Conservation (phyloP, 1,284 basidiomycete genomes). For the Boletus sp. region DNA sequence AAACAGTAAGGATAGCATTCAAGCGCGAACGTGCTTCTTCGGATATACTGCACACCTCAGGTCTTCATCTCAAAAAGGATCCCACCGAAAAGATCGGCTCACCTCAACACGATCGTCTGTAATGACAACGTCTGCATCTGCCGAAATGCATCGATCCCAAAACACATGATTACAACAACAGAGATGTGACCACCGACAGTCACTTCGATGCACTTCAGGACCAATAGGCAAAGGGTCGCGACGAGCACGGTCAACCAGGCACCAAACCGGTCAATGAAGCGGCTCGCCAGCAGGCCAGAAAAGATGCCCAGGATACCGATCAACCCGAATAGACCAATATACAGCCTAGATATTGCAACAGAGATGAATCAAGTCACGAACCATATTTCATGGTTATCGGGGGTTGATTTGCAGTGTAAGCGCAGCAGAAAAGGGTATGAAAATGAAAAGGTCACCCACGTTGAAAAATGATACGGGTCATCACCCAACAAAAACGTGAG, state of each 20-base stretch:
- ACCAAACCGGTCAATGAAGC: constrained; percentile 55
- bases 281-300: constrained; percentile 57
- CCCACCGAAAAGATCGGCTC: not conserved
- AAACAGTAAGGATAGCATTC: constrained; percentile 60
- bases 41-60: constrained; percentile 42
- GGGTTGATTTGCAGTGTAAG: not conserved
- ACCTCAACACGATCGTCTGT: constrained; percentile 40
- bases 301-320: constrained; percentile 65
- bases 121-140: constrained; percentile 42
- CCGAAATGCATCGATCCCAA: constrained; percentile 44
- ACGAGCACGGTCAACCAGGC: constrained; percentile 63
- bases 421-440: not conserved
- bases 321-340: constrained; percentile 68
- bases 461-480: constrained; percentile 61
- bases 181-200: constrained; percentile 58
- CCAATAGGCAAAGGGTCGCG: constrained; percentile 40
- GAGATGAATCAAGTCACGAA: not conserved
- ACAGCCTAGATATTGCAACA: constrained; percentile 38
- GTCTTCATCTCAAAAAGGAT: not conserved
- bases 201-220: constrained; percentile 49
- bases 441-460: constrained; percentile 37
- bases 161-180: constrained; percentile 47
- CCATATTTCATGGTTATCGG: not conserved
- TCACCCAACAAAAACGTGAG: constrained; percentile 68
- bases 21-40: constrained; percentile 55